Base-by-base conservation (phyloP, 208 protist genomes). In the Trypanosoma theileri region DNA sequence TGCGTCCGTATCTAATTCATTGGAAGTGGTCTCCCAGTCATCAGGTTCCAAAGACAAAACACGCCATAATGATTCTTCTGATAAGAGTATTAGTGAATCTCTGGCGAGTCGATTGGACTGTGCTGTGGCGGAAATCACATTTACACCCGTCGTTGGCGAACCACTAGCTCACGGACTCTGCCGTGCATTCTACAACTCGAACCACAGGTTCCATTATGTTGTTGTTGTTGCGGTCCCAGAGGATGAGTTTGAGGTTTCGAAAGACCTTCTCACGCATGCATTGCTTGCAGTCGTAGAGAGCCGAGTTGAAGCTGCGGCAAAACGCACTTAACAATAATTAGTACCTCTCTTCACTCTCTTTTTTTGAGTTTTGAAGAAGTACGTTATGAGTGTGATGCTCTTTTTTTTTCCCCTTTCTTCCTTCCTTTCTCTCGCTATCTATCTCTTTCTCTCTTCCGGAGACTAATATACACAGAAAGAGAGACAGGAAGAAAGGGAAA, bases 181-280 rank as follows among this genome's bases (percentile, higher is more conserved):
- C 54, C 81, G 88, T 22, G 88, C 85, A 24, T 94, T 94, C 55
- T 94, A 86, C 79, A 91, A 90, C 74, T 78, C 80, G 8, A 91
- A 89, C 53, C 59, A 75, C 24, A 79, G 81, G 24, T 91, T 91
- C 53, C 88, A 94, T 61, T 94, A 94, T 58, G 75, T 91, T 59
- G 75, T 83, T 11, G 77, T 91, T 8, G 85, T 90, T 14, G 88
- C 85, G 6, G 88, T 94, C 13, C 88, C 88, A 10, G 81, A 81
- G 8, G 82, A 82, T 8, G 88, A 94, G 79, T 94, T 86, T 62
- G 73, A 62, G 50, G 67, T 77, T 16, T 86, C 85, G 44, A 48
- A 78, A 31, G 85, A 91, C 41, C 76, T 94, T 24, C 63, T 94
- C 45, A 80, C 86, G 19, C 85, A 94, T 62, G 79, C 85, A 0